A percentile compares a stretch with the other conserved stretches of the same genome.
phyloP scores from a whole-genome alignment of 2,329 filamentous ascomycete species.

The Lasiodiplodia theobromae region DNA sequence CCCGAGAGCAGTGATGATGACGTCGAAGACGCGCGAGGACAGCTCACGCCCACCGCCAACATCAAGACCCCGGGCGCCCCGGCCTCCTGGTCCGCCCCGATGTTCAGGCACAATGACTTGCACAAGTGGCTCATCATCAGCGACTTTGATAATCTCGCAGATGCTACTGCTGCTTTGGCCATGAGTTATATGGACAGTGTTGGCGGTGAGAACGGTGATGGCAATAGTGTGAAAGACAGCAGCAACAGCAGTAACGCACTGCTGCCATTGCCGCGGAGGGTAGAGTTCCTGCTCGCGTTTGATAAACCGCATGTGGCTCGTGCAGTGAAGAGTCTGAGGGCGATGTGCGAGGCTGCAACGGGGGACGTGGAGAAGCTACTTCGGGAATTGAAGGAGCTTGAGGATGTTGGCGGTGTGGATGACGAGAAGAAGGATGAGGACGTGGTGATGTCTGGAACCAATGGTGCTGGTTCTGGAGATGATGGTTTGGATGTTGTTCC shows the following conservation, averaged over 20 bases:
- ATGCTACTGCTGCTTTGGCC: background rate
- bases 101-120: slow-evolving; percentile 3
- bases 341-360: background rate
- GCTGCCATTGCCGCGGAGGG: background rate
- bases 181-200: background rate
- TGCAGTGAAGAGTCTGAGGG: background rate
- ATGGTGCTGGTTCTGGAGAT: background rate
- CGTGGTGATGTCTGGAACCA: background rate
- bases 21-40: background rate
- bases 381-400: background rate
- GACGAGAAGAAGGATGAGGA: background rate
- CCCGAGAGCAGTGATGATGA: background rate
- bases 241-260: too few species aligned
- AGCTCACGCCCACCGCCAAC: background rate
- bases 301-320: background rate
- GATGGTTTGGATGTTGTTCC: background rate
- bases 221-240: too few species aligned
- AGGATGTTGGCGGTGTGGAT: background rate
- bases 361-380: background rate
- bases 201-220: background rate
- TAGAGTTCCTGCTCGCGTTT: background rate
- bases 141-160: background rate
- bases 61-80: background rate
- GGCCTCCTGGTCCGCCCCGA: background rate
- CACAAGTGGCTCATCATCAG: slow-evolving; percentile 18